Evolutionary conservation across 2,329 filamentous ascomycete genomes (phyloP).

Genomic region (Rhynchosporium graminicola): DNA sequence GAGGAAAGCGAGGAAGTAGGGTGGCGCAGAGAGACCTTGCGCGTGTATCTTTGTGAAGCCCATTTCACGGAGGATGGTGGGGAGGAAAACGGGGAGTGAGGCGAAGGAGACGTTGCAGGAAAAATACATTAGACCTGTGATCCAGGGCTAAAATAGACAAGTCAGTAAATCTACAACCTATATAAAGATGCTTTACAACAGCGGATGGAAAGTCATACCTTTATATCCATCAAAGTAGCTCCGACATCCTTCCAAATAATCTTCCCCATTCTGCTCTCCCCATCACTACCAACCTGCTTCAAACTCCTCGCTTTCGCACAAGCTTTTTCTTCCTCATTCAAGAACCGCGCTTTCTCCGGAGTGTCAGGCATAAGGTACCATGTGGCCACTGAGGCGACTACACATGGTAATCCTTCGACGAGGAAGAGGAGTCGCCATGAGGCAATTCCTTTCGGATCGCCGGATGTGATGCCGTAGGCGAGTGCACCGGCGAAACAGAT

Average conservation of each 20-base stretch:
- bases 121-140: slow-evolving; percentile 21
- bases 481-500: slow-evolving; percentile 70
- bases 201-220: slow-evolving; percentile 34
- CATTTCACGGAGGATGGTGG: slow-evolving; percentile 64
- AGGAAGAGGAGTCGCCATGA: slow-evolving; percentile 65
- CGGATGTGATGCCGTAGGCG: slow-evolving; percentile 68
- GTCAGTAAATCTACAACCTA: background rate
- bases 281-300: slow-evolving; percentile 52
- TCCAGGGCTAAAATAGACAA: slow-evolving; percentile 1
- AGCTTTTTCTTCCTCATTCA: slow-evolving; percentile 47
- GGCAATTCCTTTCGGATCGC: slow-evolving; percentile 50
- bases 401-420: slow-evolving; percentile 63
- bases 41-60: slow-evolving; percentile 67
- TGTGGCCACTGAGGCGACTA: slow-evolving; percentile 54
- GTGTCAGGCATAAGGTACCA: slow-evolving; percentile 57
- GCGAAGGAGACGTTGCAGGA: slow-evolving; percentile 63
- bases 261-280: slow-evolving; percentile 49
- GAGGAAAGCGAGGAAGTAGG: slow-evolving; percentile 67
- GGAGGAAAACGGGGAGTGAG: slow-evolving; percentile 64
- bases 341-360: slow-evolving; percentile 53
- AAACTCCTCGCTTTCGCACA: slow-evolving; percentile 57
- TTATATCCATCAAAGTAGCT: slow-evolving; percentile 49
- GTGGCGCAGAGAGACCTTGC: slow-evolving; percentile 71
- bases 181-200: no score
- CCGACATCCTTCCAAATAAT: slow-evolving; percentile 50